Conservation (phyloP, 805 yeast species). For the Hanseniaspora pseudoguilliermondii region DNA sequence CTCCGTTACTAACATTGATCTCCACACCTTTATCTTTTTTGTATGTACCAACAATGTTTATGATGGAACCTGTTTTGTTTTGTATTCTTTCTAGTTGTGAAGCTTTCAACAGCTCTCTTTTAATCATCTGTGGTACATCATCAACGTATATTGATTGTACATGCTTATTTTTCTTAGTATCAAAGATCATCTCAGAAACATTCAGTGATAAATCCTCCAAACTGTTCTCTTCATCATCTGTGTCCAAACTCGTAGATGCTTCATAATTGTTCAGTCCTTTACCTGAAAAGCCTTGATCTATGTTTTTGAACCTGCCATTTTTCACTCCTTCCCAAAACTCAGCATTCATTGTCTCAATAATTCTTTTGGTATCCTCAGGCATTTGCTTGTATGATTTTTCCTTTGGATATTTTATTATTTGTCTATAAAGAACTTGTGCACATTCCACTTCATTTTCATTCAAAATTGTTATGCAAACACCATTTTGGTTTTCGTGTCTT, state of each 20-base stretch:
- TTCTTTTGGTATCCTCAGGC: slow-evolving; percentile 34
- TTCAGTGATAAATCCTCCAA: background rate
- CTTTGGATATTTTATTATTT: slow-evolving; percentile 34
- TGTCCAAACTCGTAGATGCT: background rate
- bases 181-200: background rate
- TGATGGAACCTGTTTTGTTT: slow-evolving; percentile 7
- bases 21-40: slow-evolving; percentile 5
- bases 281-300: slow-evolving; percentile 81
- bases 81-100: background rate
- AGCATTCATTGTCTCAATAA: slow-evolving; percentile 34
- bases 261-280: slow-evolving; percentile 61
- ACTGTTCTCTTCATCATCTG: background rate
- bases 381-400: slow-evolving; percentile 33
- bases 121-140: slow-evolving; percentile 4
- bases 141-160: slow-evolving; percentile 1
- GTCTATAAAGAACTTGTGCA: slow-evolving; percentile 43
- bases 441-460: slow-evolving; percentile 49
- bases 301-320: slow-evolving; percentile 45
- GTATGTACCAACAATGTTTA: background rate
- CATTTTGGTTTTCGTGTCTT: slow-evolving; percentile 66
- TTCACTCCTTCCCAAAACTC: slow-evolving; percentile 49
- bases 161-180: background rate
- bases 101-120: slow-evolving; percentile 3
- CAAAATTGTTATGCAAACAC: slow-evolving; percentile 65
- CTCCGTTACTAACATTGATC: slow-evolving; percentile 2